Base-by-base conservation (phyloP, 2,329 filamentous ascomycete species). In the Phoma sp. region DNA sequence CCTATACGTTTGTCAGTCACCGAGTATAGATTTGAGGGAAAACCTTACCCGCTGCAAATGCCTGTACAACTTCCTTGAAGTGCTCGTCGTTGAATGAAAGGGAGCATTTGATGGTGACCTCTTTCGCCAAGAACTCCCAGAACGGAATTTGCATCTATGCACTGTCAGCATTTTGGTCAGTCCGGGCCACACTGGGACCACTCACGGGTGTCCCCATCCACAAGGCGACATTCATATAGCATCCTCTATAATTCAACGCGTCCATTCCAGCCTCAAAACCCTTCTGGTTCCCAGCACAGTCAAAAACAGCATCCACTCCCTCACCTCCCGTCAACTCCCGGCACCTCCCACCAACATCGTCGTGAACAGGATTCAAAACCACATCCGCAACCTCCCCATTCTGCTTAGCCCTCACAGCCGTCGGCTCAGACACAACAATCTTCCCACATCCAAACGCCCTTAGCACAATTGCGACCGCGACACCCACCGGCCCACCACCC, bases 241-340 rank as follows among this genome's bases (percentile, higher is more conserved):
- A 59, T 4, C 73, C 73, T 30, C 55, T 54, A 27, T 59, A 63
- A 14, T 47, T 66, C 25, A 74, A 10, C 2, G 69, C 68, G 43
- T 71, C 68, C 47, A 72, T 64, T 1, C 59, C 72, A 11, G 61
- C 66, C 39, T 71, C 63, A 23, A 75, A 43, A 0, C 60, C 73
- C 29, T 59, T 56, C 46, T 67, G 66, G 10, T 70, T 58, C 5
- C 72, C 72, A 3, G 72, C 72, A 59, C 69, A 71, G 52, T 75
- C 71, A 38, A 74, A 74, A 4, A 70, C 69, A 10, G 72, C 55
- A 50, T 73, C 67, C 0, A 72, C 68, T 11, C 70, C 71, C 40
- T 67, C 62, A 2, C 69, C 69, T 30, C 46, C 48, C 4, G 69
- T 73, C 24, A 69, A 23, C 14, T 68, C 65, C 14, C 63, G 56